Conservation (phyloP, 768 basidiomycete species). For the Suillus paluster region DNA sequence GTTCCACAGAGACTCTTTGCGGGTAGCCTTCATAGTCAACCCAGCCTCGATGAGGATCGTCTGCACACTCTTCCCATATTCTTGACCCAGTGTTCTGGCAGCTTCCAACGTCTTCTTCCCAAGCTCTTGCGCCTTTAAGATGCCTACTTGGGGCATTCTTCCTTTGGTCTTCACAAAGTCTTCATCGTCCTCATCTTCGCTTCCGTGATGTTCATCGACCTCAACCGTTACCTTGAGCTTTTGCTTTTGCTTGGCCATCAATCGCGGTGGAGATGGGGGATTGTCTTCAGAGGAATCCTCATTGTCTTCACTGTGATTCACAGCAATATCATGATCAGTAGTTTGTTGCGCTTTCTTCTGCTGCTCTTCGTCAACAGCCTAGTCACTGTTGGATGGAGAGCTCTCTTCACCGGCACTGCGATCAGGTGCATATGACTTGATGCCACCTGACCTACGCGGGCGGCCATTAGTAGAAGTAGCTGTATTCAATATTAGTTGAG, state of each 20-base stretch:
- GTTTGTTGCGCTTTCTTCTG: background rate
- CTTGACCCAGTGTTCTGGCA: background rate
- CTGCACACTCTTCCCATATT: background rate
- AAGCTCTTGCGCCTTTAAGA: background rate
- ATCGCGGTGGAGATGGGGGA: background rate
- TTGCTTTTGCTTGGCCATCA: background rate
- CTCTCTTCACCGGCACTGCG: background rate
- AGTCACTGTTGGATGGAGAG: background rate
- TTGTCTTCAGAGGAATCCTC: background rate
- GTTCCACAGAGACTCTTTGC: background rate
- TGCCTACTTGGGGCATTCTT: background rate
- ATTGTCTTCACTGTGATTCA: background rate
- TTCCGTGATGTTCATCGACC: background rate
- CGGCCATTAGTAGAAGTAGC: too few relatives aligned
- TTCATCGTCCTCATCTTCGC: background rate
- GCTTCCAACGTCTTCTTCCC: background rate
- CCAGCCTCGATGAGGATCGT: conserved; percentile 6
- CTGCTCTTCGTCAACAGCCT: background rate
- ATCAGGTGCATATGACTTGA: background rate
- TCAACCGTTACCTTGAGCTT: background rate
- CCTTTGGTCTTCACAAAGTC: background rate
- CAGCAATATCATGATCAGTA: background rate
- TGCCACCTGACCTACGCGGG: background rate
- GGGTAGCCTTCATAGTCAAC: background rate
- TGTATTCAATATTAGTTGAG: background rate